phyloP scores from a whole-genome alignment of 2,329 filamentous ascomycete species.

The Hypoxylon sp. region DNA sequence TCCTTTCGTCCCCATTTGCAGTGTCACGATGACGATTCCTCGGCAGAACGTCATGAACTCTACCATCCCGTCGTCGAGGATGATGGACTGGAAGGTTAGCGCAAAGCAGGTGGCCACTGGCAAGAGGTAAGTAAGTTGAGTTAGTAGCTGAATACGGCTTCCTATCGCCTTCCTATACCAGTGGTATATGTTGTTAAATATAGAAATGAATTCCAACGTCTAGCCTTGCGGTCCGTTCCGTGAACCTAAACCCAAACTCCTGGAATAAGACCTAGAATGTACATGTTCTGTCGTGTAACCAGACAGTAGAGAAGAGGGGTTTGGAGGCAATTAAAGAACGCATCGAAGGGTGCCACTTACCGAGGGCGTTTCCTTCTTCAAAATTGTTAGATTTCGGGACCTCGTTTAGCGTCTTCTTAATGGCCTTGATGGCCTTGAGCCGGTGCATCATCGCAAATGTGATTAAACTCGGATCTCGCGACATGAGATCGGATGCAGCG shows the following conservation, averaged over 20 bases:
- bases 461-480: constrained; percentile 65
- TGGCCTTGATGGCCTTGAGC: constrained; percentile 73
- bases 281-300: neutral
- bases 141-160: neutral
- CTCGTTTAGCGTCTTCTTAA: constrained; percentile 68
- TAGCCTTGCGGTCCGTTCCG: neutral
- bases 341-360: constrained; percentile 14
- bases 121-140: neutral
- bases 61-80: constrained; percentile 70
- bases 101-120: constrained; percentile 70
- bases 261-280: neutral
- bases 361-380: constrained; percentile 71
- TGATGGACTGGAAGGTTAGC: constrained; percentile 71
- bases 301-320: neutral
- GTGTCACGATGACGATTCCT: constrained; percentile 68
- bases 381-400: constrained; percentile 59
- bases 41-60: constrained; percentile 74
- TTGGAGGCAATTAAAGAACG: neutral
- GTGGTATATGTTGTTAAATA: neutral
- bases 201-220: neutral
- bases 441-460: constrained; percentile 74
- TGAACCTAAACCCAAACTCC: neutral
- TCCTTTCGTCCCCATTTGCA: constrained; percentile 67
- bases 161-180: neutral
- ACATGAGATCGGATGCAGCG: constrained; percentile 75